Evolutionary conservation across 345 rosid genomes (phyloP).

Genomic region (Heritiera fomes): DNA sequence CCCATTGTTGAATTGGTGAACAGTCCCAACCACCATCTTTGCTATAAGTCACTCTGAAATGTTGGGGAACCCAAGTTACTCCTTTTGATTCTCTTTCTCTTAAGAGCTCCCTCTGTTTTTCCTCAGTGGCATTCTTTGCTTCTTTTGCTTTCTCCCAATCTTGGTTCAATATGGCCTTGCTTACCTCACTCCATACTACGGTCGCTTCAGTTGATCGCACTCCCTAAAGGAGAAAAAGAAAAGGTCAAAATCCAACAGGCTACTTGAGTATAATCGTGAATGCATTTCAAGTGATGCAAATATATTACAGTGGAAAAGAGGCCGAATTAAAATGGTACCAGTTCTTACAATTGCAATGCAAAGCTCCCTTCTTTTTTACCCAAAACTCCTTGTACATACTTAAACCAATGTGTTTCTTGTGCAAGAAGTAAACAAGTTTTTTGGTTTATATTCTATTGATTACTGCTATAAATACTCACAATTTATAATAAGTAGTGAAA

Average conservation of each 20-base stretch:
- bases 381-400: too few relatives aligned
- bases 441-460: too few relatives aligned
- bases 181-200: slow-evolving; percentile 68
- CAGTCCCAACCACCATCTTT: slow-evolving; percentile 64
- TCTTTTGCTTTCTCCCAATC: slow-evolving; percentile 79
- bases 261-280: background rate
- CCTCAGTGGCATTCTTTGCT: slow-evolving; percentile 66
- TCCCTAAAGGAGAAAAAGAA: slow-evolving; percentile 35
- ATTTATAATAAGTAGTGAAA: too few relatives aligned
- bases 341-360: too few relatives aligned
- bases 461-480: too few relatives aligned
- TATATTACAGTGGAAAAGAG: too few relatives aligned
- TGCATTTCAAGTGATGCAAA: too few relatives aligned
- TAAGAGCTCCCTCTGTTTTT: slow-evolving; percentile 52
- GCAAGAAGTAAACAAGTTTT: too few relatives aligned
- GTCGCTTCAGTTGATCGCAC: slow-evolving; percentile 61
- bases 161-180: slow-evolving; percentile 49
- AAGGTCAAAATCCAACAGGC: background rate
- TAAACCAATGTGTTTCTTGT: too few relatives aligned
- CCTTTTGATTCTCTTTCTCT: slow-evolving; percentile 49
- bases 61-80: slow-evolving; percentile 64
- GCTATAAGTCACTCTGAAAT: slow-evolving; percentile 45
- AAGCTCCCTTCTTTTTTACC: too few relatives aligned
- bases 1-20: slow-evolving; percentile 47
- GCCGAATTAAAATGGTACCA: too few relatives aligned